Conservation (phyloP, 1,284 basidiomycete species). For the Irpex sp. region DNA sequence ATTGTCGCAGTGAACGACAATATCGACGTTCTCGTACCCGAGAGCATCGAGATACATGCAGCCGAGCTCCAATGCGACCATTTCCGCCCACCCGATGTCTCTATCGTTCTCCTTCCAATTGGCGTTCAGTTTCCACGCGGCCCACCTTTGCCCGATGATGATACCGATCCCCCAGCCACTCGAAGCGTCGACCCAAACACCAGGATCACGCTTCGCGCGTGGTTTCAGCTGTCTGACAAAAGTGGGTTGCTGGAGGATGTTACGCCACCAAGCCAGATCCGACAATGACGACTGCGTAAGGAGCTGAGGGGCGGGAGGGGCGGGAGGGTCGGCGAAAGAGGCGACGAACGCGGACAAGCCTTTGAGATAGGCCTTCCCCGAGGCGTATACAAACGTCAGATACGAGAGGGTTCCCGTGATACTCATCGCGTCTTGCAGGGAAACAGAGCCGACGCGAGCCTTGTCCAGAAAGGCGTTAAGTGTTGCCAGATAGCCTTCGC, state of each 20-base stretch:
- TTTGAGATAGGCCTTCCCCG: background rate
- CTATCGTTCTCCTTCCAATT: constrained; percentile 23
- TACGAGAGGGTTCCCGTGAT: constrained; percentile 32
- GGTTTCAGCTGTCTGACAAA: constrained; percentile 12
- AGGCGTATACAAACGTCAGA: constrained; percentile 25
- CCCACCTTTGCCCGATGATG: constrained; percentile 25
- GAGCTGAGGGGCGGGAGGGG: no score
- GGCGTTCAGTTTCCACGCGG: constrained; percentile 25
- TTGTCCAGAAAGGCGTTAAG: constrained; percentile 10
- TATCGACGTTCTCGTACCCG: background rate
- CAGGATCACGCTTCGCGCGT: constrained; percentile 16
- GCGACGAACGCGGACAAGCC: background rate
- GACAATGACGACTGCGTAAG: no score
- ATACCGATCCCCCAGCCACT: constrained; percentile 36
- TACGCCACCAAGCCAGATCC: no score
- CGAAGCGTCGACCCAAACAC: constrained; percentile 33
- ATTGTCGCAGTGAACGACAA: constrained; percentile 36
- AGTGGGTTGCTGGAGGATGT: background rate
- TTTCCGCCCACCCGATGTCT: constrained; percentile 40
- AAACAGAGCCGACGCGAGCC: constrained; percentile 17
- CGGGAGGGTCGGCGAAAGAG: constrained; percentile 12
- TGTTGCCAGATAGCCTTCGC: background rate
- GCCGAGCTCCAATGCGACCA: constrained; percentile 33
- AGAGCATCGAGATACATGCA: constrained; percentile 8
- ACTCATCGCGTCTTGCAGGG: constrained; percentile 18